Conservation (phyloP, 768 basidiomycete species). For the Lactarius sp. region DNA sequence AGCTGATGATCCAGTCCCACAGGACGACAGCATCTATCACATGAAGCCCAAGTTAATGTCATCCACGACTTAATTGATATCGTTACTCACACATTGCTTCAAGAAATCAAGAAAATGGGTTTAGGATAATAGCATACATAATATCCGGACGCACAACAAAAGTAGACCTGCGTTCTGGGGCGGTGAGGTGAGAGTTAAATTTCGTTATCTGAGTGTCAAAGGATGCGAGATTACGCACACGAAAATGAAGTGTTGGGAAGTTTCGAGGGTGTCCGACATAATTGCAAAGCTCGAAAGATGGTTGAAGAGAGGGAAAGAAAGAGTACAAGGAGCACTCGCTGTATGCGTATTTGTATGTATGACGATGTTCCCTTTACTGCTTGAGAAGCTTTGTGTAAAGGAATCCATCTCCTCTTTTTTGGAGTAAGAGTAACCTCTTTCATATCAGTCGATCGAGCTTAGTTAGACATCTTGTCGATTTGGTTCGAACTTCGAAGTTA, state of each 20-base stretch:
- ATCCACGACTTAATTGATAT: background rate
- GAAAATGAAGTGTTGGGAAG: constrained; percentile 73
- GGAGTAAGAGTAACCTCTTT: constrained; percentile 3
- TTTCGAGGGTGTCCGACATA: constrained; percentile 47
- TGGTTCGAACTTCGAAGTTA: constrained; percentile 18
- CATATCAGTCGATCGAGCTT: constrained; percentile 1
- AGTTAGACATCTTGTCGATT: constrained; percentile 4
- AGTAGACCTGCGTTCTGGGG: constrained; percentile 63
- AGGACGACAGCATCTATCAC: constrained; percentile 67
- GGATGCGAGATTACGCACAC: constrained; percentile 39
- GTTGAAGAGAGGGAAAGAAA: background rate
- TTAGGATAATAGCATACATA: constrained; percentile 28
- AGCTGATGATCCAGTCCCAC: constrained; percentile 82
- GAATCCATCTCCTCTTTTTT: background rate
- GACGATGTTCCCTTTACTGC: background rate
- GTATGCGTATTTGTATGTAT: constrained; percentile 18
- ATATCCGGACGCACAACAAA: constrained; percentile 62
- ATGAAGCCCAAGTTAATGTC: background rate
- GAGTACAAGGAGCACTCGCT: background rate
- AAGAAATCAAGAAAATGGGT: constrained; percentile 29
- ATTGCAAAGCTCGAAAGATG: background rate
- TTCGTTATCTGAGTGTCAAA: background rate
- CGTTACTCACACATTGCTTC: constrained; percentile 52
- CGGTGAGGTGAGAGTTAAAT: background rate
- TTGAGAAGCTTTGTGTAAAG: constrained; percentile 10